Evolutionary conservation across 257 asterid species (phyloP).

Genomic region (Forsythia suspensa): DNA sequence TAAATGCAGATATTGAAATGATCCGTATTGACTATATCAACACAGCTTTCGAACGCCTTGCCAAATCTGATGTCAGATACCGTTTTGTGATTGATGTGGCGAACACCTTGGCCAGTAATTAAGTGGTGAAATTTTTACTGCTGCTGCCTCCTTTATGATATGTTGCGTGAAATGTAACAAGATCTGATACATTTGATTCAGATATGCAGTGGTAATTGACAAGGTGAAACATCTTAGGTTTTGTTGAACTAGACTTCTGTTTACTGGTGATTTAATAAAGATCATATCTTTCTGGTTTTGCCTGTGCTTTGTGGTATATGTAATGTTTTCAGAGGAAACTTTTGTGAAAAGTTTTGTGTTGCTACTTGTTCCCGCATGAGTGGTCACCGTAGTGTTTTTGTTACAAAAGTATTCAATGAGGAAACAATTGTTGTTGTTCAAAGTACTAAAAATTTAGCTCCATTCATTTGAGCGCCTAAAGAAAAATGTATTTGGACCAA

Average conservation of each 20-base stretch:
- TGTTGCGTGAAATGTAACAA: neutral
- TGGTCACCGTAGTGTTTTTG: no score
- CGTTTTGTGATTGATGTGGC: constrained; percentile 70
- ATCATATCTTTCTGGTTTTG: no score
- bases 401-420: no score
- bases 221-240: neutral
- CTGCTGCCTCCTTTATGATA: neutral
- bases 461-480: no score
- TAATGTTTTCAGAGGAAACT: neutral
- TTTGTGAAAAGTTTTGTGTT: no score
- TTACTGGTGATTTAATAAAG: neutral
- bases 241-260: neutral
- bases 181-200: neutral
- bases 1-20: constrained; percentile 55
- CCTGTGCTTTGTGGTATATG: neutral
- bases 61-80: constrained; percentile 60
- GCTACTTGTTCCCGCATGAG: no score
- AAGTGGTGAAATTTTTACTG: neutral
- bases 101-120: constrained; percentile 33
- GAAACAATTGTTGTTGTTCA: no score
- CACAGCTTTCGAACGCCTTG: constrained; percentile 57
- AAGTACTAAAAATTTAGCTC: no score
- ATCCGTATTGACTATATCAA: constrained; percentile 43
- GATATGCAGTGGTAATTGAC: neutral
- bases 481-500: no score